Evolutionary conservation across 2,329 filamentous ascomycete genomes (phyloP).

Genomic region (Mycogone perniciosa): DNA sequence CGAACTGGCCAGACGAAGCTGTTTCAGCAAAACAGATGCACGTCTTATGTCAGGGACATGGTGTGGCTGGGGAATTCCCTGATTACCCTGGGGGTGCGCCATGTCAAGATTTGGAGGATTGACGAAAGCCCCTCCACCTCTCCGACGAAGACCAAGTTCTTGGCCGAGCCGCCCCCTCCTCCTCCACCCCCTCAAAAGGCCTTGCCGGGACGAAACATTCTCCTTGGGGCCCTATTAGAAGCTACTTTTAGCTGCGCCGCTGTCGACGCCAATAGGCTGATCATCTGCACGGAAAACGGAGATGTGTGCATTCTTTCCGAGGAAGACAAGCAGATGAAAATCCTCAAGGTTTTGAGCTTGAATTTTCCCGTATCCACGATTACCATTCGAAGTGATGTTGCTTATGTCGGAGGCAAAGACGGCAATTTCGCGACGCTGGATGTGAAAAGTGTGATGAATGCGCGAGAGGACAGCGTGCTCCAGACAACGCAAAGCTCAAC

Average conservation of each 20-base stretch:
- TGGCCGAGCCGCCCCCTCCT: constrained; percentile 32
- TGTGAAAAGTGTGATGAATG: constrained; percentile 42
- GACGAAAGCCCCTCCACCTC: constrained; percentile 58
- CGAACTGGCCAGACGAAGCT: constrained; percentile 73
- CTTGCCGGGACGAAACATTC: constrained; percentile 76
- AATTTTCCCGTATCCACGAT: constrained; percentile 65
- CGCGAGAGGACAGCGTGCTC: constrained; percentile 33
- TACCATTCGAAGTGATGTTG: constrained; percentile 49
- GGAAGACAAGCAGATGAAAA: constrained; percentile 61
- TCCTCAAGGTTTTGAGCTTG: constrained; percentile 59
- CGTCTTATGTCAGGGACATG: constrained; percentile 77
- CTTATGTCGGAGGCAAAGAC: constrained; percentile 64
- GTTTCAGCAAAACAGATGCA: constrained; percentile 85
- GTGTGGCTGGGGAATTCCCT: constrained; percentile 81
- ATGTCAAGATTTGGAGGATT: constrained; percentile 89
- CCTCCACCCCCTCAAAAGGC: constrained; percentile 47
- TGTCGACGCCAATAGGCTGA: constrained; percentile 65
- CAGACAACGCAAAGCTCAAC: constrained; percentile 31
- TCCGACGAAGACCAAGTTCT: constrained; percentile 56
- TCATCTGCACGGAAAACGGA: constrained; percentile 82
- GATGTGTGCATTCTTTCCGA: constrained; percentile 87
- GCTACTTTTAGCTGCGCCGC: constrained; percentile 76
- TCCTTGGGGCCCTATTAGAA: constrained; percentile 76
- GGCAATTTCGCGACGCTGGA: constrained; percentile 52
- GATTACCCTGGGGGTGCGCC: constrained; percentile 81